These are phyloP conservation scores for Wickerhamiella spandovensis DNA, from an alignment of 805 yeast species.

Conservation along the genomic window DNA sequence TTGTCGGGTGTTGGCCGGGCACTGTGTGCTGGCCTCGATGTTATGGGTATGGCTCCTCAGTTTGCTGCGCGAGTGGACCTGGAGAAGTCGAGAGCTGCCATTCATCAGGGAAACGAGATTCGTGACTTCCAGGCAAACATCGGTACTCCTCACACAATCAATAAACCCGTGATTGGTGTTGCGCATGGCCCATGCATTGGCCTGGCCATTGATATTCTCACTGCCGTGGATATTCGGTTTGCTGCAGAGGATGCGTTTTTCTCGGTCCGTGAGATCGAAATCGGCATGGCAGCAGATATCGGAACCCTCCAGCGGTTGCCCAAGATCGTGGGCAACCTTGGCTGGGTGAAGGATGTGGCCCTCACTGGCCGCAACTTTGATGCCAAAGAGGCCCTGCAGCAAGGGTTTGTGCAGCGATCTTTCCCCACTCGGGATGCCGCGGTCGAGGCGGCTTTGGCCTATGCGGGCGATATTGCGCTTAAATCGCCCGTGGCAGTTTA, in stretches of 20 bases:
- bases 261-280: constrained; percentile 54
- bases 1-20: constrained; percentile 43
- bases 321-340: constrained; percentile 36
- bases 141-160: constrained; percentile 19
- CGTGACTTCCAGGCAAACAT: constrained; percentile 47
- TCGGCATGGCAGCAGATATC: constrained; percentile 69
- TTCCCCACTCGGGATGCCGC: constrained; percentile 37
- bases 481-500: constrained; percentile 46
- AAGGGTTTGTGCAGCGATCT: constrained; percentile 41
- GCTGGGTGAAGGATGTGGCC: constrained; percentile 46
- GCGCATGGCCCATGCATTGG: constrained; percentile 56
- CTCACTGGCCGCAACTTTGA: constrained; percentile 47
- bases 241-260: constrained; percentile 39
- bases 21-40: constrained; percentile 55
- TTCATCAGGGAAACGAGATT: constrained; percentile 29
- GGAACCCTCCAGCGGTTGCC: constrained; percentile 64
- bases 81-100: constrained; percentile 21
- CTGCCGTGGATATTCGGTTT: constrained; percentile 45
- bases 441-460: constrained; percentile 32
- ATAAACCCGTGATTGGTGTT: constrained; percentile 47
- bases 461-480: constrained; percentile 36
- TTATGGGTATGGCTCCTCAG: constrained; percentile 23
- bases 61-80: constrained; percentile 11
- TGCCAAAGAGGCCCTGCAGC: constrained; percentile 38
- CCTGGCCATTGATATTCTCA: constrained; percentile 52